These are phyloP conservation scores for Geotrichum europaeum DNA, from an alignment of 1,139 yeast genomes.

Conservation along the genomic window DNA sequence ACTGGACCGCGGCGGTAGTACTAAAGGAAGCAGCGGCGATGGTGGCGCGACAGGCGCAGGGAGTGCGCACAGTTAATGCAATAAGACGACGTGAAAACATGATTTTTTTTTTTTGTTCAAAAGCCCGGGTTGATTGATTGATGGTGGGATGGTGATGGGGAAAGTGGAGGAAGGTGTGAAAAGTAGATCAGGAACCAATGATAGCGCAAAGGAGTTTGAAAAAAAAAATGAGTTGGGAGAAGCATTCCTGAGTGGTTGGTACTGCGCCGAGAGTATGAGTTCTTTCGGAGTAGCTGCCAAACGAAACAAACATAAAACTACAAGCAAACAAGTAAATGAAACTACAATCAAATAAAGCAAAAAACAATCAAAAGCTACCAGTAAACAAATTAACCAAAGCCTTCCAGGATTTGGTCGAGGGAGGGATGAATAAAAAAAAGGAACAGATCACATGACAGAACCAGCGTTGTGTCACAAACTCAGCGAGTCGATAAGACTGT, in stretches of 20 bases:
- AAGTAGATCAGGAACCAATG: background rate
- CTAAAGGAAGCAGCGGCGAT: background rate
- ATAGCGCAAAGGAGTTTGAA: too few species aligned
- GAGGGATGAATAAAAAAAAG: too few species aligned
- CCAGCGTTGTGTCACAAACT: background rate
- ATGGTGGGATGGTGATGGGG: background rate
- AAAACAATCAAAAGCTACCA: too few species aligned
- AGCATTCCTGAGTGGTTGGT: too few species aligned
- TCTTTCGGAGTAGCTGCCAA: too few species aligned
- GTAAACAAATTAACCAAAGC: too few species aligned
- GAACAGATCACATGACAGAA: background rate
- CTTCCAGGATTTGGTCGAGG: too few species aligned
- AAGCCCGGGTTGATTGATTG: background rate
- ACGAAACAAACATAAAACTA: too few species aligned
- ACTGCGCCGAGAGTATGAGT: too few species aligned
- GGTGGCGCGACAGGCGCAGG: background rate
- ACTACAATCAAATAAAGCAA: too few species aligned
- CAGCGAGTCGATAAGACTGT: background rate
- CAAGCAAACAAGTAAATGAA: too few species aligned
- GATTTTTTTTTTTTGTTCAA: background rate
- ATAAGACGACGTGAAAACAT: background rate
- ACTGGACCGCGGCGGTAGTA: conserved; percentile 4
- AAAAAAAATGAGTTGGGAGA: too few species aligned
- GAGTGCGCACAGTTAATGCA: background rate
- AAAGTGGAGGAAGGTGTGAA: background rate